Evolutionary conservation across 1,284 basidiomycete species (phyloP).

Genomic region (Cryptococcus sp.): DNA sequence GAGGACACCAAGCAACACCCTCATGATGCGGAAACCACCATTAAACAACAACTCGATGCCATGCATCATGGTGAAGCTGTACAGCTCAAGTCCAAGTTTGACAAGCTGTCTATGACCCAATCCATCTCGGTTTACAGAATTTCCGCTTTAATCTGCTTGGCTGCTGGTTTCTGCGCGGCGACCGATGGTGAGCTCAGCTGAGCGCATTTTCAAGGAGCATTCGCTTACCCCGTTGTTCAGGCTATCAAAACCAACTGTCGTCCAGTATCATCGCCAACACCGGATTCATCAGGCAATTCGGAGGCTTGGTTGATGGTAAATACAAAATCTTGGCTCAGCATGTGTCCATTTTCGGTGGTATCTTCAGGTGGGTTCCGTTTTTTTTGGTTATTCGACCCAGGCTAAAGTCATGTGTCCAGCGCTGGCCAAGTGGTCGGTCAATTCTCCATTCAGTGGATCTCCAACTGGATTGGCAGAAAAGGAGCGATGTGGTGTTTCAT

Average conservation of each 20-base stretch:
- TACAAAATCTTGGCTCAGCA: constrained; percentile 11
- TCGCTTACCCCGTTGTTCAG: constrained; percentile 4
- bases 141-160: constrained; percentile 19
- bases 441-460: constrained; percentile 19
- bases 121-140: constrained; percentile 18
- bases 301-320: constrained; percentile 2
- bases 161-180: constrained; percentile 25
- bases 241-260: constrained; percentile 18
- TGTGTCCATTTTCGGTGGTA: constrained; percentile 32
- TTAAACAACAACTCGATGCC: constrained; percentile 4
- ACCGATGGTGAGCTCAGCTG: constrained; percentile 22
- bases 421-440: constrained; percentile 28
- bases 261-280: constrained; percentile 20
- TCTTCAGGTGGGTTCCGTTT: constrained; percentile 12
- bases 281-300: constrained; percentile 25
- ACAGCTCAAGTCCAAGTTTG: constrained; percentile 28
- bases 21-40: not conserved
- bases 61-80: constrained; percentile 45
- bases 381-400: not conserved
- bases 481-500: constrained; percentile 22
- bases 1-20: too few relatives aligned
- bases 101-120: constrained; percentile 14
- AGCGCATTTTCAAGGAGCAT: not conserved
- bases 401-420: not conserved
- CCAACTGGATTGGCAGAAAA: constrained; percentile 24